Base-by-base conservation (phyloP, 441 rosid species). In the Syzygium syzygioides region DNA sequence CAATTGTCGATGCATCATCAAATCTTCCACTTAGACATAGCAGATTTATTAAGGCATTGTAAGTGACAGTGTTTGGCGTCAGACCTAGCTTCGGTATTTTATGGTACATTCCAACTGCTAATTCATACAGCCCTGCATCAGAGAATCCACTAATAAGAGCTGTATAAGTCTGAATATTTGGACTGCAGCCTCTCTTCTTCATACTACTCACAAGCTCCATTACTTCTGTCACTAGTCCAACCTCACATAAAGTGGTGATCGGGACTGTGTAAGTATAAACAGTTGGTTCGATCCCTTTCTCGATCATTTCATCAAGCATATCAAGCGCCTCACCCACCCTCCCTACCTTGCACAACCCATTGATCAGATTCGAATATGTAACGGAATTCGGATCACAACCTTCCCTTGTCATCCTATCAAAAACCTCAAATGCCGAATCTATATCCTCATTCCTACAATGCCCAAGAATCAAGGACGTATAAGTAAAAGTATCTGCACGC, bases 401-500 rank as follows among this genome's bases (percentile, higher is more conserved):
- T 71, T 91, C 91, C 90, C 91, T 91, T 83, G 91, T 88, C 96
- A 94, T 95, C 90, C 88, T 90, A 90, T 93, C 90, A 34, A 93
- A 93, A 85, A 93, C 90, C 91, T 91, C 80, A 91, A 93, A 93
- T n/a, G 96, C 96, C 26, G 86, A 89, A 80, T 90, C 91, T 91
- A 95, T 50, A 92, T 94, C 87, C 54, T 30, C 85, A 85, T 91
- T 94, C 91, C 95, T 92, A 91, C 95, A 93, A 88, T 94, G 90
- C 89, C 97, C 97, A 79, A 95, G 93, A 91, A 95, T 94, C 93
- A 95, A 92, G 8, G 95, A 95, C 52, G 95, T 94, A 88, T 92
- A 94, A 0, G 96, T 93, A 91, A 93, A 94, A 4, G 88, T 89
- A 90, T 94, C 96, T 1, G 97, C 96, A 85, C 32, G 55, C 94